These are phyloP conservation scores for Epichloe sp. DNA, from an alignment of 2,329 filamentous ascomycete species.

Conservation along the genomic window DNA sequence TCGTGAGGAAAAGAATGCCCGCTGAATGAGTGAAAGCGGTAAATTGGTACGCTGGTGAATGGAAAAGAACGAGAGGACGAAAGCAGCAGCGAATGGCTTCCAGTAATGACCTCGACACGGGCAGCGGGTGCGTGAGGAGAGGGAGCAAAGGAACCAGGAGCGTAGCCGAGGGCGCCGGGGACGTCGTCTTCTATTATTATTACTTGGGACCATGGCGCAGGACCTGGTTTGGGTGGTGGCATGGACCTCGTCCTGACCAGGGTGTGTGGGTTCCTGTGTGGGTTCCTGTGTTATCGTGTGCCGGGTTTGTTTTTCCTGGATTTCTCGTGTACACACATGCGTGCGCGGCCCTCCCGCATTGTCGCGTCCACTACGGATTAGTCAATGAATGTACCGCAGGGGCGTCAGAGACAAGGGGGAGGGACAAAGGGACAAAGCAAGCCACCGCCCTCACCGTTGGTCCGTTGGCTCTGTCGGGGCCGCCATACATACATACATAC, in stretches of 20 bases:
- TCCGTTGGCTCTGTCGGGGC: conserved; percentile 10
- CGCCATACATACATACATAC: background rate
- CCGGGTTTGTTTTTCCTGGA: background rate
- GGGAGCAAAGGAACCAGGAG: conserved; percentile 20
- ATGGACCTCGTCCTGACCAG: background rate
- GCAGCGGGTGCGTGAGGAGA: conserved; percentile 27
- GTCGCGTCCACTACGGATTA: background rate
- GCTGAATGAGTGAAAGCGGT: conserved; percentile 70
- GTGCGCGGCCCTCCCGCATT: conserved; percentile 7
- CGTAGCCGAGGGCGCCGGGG: conserved; percentile 3
- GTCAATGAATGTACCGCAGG: conserved; percentile 9
- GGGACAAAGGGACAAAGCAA: conserved; percentile 4
- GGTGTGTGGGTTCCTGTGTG: background rate
- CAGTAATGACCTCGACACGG: conserved; percentile 38
- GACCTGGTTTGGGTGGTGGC: background rate
- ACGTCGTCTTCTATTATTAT: conserved; percentile 25
- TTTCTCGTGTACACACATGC: background rate
- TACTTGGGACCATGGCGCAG: conserved; percentile 5
- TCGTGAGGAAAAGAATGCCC: conserved; percentile 50
- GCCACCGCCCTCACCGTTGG: conserved; percentile 13
- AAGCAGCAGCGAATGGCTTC: conserved; percentile 31
- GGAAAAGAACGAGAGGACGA: conserved; percentile 35
- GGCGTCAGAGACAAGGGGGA: background rate
- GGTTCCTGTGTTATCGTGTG: background rate
- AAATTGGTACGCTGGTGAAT: conserved; percentile 37